Evolutionary conservation across 2,329 filamentous ascomycete genomes (phyloP).

Genomic region (Emericellopsis cladophorae): DNA sequence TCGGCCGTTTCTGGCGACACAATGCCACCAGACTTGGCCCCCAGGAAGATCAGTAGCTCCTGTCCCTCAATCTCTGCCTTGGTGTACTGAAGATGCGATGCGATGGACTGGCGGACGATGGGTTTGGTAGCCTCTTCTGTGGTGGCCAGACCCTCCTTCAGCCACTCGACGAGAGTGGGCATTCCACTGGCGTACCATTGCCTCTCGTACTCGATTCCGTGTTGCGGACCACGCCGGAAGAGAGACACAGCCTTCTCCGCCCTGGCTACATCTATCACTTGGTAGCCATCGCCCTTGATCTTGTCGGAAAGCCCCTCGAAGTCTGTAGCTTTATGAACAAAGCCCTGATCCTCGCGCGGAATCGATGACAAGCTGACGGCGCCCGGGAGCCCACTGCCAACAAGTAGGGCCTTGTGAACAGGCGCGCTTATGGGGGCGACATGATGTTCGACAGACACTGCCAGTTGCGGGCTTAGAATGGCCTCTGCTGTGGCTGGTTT

Average conservation of each 20-base stretch:
- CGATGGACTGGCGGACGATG: constrained; percentile 52
- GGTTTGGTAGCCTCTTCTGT: constrained; percentile 43
- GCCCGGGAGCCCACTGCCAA: constrained; percentile 61
- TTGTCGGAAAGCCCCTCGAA: constrained; percentile 30
- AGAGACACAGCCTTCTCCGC: constrained; percentile 51
- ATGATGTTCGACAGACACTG: constrained; percentile 55
- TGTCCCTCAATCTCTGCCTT: constrained; percentile 35
- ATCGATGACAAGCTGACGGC: constrained; percentile 40
- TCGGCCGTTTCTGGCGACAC: constrained; percentile 26
- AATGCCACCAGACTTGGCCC: constrained; percentile 5
- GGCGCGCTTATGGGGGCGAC: constrained; percentile 62
- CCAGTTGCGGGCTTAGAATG: constrained; percentile 63
- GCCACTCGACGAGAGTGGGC: constrained; percentile 52
- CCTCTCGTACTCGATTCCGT: constrained; percentile 60
- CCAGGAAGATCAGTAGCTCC: constrained; percentile 13
- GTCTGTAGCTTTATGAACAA: constrained; percentile 45
- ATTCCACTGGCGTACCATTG: constrained; percentile 65
- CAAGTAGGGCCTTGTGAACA: constrained; percentile 68
- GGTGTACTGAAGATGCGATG: constrained; percentile 49
- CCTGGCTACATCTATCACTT: constrained; percentile 48
- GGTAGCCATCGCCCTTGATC: constrained; percentile 27
- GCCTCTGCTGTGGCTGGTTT: constrained; percentile 43
- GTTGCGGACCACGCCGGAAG: constrained; percentile 56
- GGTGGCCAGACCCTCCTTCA: constrained; percentile 34
- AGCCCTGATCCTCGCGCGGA: constrained; percentile 22